Percentiles rank a stretch among this genome's conserved stretches.
Evolutionary conservation across 2,329 filamentous ascomycete species (phyloP).

Genomic region (Hymenotorrendiella dingleyae): DNA sequence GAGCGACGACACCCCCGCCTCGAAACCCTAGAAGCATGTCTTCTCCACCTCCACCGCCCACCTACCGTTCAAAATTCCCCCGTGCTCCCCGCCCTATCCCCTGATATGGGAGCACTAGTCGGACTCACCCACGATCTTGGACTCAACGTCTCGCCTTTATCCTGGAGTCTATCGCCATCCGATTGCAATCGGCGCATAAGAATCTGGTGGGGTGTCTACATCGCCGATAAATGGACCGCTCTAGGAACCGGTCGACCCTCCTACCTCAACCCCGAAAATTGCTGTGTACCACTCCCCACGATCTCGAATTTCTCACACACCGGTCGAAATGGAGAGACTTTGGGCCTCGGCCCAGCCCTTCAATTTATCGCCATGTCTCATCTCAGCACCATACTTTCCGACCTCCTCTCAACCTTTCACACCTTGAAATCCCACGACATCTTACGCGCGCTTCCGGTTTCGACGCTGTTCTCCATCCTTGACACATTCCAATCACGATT

Average conservation of each 20-base stretch:
- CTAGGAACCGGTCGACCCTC: slow-evolving; percentile 52
- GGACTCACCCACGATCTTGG: slow-evolving; percentile 27
- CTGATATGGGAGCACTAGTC: slow-evolving; percentile 14
- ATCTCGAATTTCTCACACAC: slow-evolving; percentile 32
- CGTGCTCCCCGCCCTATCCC: slow-evolving; percentile 11
- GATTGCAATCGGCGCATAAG: slow-evolving; percentile 40
- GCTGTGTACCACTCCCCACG: slow-evolving; percentile 38
- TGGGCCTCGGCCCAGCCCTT: slow-evolving; percentile 14
- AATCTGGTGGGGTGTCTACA: slow-evolving; percentile 58
- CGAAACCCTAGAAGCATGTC: slow-evolving; percentile 23
- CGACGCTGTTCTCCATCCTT: slow-evolving; percentile 16
- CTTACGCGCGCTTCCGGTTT: slow-evolving; percentile 12
- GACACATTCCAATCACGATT: slow-evolving; percentile 18
- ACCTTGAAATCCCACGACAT: slow-evolving; percentile 28
- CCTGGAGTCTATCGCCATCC: slow-evolving; percentile 25
- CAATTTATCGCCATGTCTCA: slow-evolving; percentile 44
- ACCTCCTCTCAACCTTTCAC: slow-evolving; percentile 45
- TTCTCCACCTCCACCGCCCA: slow-evolving; percentile 19
- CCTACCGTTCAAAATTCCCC: slow-evolving; percentile 11
- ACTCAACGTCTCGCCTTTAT: slow-evolving; percentile 25
- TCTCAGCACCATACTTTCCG: slow-evolving; percentile 44
- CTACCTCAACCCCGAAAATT: slow-evolving; percentile 26
- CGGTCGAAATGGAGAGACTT: slow-evolving; percentile 28
- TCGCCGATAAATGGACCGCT: slow-evolving; percentile 58
- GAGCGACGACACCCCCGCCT: slow-evolving; percentile 20